These are phyloP conservation scores for Backusella macrospora DNA, from an alignment of 192 early-diverging fungal species.

Conservation along the genomic window DNA sequence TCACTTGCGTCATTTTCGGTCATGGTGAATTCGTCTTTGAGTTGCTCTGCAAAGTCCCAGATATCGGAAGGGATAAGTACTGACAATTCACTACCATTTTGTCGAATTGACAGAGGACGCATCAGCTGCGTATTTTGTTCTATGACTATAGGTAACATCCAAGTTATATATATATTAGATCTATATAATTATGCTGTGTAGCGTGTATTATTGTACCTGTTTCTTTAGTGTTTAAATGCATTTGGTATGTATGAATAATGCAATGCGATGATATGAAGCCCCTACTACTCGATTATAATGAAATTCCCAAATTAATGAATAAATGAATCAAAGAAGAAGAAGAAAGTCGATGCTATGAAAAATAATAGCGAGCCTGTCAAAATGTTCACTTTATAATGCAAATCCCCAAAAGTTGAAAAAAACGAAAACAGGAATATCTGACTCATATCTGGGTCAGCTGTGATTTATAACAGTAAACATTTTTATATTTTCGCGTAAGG, in stretches of 20 bases:
- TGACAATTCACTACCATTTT: conserved; percentile 75
- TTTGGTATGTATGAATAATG: conserved; percentile 3
- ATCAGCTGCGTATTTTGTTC: conserved; percentile 44
- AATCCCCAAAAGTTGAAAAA: conserved; percentile 16
- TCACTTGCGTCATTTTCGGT: conserved; percentile 59
- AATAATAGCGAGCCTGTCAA: not conserved
- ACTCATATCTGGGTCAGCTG: conserved; percentile 9
- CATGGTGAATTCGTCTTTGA: conserved; percentile 72
- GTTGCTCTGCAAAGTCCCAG: conserved; percentile 87
- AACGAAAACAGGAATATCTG: not conserved
- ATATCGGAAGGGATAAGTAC: conserved; percentile 81
- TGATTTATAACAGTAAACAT: not conserved
- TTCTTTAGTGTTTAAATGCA: conserved; percentile 8
- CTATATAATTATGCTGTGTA: not conserved
- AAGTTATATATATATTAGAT: not conserved
- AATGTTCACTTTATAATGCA: not conserved
- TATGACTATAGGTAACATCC: not conserved
- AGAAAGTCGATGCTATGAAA: not conserved
- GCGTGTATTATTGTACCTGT: not conserved
- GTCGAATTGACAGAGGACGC: conserved; percentile 79
- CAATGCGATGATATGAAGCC: not conserved
- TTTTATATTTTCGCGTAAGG: not conserved
- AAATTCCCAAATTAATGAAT: not conserved
- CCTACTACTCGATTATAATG: not conserved
- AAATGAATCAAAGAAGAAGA: conserved; percentile 3